These are phyloP conservation scores for Linnemannia zychae DNA, from an alignment of 192 early-diverging fungal genomes.

Conservation along the genomic window DNA sequence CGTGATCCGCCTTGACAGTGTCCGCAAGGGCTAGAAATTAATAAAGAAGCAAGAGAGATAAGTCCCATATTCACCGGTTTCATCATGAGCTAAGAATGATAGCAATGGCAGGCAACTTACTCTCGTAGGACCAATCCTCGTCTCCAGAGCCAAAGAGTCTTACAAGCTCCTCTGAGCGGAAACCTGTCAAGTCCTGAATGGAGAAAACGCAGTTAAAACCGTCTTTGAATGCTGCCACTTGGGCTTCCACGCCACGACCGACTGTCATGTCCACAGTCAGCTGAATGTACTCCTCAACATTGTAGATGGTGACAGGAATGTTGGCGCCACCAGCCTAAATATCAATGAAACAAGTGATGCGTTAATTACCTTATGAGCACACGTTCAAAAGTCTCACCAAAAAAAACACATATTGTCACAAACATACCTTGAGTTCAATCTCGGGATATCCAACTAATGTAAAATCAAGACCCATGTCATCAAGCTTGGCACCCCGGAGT, in stretches of 20 bases:
- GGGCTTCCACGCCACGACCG: constrained; percentile 73
- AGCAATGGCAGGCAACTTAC: constrained; percentile 49
- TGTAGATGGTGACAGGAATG: constrained; percentile 82
- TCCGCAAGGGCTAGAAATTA: constrained; percentile 68
- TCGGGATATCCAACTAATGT: constrained; percentile 85
- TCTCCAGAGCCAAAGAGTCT: constrained; percentile 73
- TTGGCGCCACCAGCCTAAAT: constrained; percentile 66
- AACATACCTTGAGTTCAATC: constrained; percentile 70
- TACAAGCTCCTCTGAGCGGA: constrained; percentile 80
- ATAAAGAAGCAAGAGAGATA: background rate
- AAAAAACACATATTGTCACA: background rate
- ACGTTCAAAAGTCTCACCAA: background rate
- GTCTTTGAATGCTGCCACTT: constrained; percentile 81
- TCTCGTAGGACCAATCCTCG: constrained; percentile 84
- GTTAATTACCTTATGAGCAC: background rate
- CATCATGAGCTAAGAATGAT: background rate
- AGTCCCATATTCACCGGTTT: background rate
- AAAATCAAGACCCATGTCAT: constrained; percentile 87
- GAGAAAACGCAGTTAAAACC: constrained; percentile 91
- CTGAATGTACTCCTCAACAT: constrained; percentile 84
- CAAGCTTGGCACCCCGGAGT: constrained; percentile 64
- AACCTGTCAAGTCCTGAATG: constrained; percentile 74
- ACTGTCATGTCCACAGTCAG: constrained; percentile 74
- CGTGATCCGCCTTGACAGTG: constrained; percentile 88
- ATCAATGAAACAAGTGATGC: background rate